Evolutionary conservation across 1,284 basidiomycete species (phyloP), one percentile per base, ranked within the genome.

Genomic region (Lignosus rhinocerotis): DNA sequence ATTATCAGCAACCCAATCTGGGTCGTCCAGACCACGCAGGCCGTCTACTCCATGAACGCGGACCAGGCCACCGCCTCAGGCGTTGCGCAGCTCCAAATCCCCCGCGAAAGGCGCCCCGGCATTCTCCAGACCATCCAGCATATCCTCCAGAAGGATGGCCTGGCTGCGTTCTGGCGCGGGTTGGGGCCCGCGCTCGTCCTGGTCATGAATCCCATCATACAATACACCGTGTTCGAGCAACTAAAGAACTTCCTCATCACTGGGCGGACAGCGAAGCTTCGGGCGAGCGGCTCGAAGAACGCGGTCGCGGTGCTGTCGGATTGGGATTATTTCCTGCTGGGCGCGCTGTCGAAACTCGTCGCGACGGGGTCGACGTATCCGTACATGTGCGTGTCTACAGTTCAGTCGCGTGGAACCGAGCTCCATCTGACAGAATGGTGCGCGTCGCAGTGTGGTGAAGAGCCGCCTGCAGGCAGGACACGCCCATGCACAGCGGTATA

Each of bases 1-100:
- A 76, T 98, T 59, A 82, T 94, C 61, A 93, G 89, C 73, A 99
- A 98, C 75, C 96, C 96, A 0, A 91, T 99, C 66, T 98, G 94
- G 94, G 92, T 94, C 46, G 79, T 95, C n/a, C 92, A 96, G 71
- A 96, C 96, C 4, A 92, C 92, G 38, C 96, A 98, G 72, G 87
- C 90, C 12, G 90, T 93, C 21, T 83, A 80, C 48, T 84, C 82
- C 34, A 74, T 84, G 72, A 70, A 76, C 49, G 64, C 75, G 33
- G 56, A 70, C n/a, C 30, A 56, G 3, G 38, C 66, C 17, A 54
- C 69, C 10, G 43, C 72, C 1, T 75, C 76, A 30, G 54, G 70
- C 2, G 11, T 65, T 70, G 17, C 36, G 14, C 36, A 39, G 36
- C 36, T 11, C 14, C 36, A 70, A 65, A 11, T 9, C 8, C 55